phyloP scores from a whole-genome alignment of 225 moss, liverwort and hornwort species.

The Physcomitrellopsis africana region DNA sequence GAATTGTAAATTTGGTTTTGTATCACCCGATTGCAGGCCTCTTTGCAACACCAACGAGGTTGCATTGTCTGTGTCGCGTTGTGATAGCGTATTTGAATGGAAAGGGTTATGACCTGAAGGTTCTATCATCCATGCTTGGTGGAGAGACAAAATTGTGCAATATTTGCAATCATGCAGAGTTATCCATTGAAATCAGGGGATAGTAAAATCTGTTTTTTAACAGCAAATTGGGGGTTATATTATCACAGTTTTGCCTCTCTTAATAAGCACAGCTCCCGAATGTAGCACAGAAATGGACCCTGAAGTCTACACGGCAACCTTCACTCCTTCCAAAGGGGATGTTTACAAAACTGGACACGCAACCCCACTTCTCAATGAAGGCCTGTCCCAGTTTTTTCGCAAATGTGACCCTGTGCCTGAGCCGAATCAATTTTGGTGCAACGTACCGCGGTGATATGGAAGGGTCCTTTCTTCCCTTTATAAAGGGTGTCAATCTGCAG shows the following conservation, averaged over 20 bases:
- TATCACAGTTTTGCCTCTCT: neutral
- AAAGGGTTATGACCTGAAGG: neutral
- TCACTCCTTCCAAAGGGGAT: neutral
- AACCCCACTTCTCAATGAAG: neutral
- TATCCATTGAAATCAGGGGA: neutral
- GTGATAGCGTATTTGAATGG: neutral
- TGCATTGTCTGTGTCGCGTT: neutral
- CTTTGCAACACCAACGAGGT: too few species aligned
- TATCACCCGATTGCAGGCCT: neutral
- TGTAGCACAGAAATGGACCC: neutral
- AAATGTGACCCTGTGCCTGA: neutral
- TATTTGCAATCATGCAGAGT: neutral
- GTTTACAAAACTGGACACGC: neutral
- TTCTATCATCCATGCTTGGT: conserved; percentile 1
- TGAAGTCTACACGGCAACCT: neutral
- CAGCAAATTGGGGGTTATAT: neutral
- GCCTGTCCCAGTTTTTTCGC: conserved; percentile 1
- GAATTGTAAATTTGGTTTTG: neutral
- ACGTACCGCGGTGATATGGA: neutral
- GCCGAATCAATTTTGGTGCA: neutral
- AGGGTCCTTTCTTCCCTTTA: too few species aligned
- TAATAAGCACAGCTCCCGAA: neutral
- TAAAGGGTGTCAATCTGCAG: neutral
- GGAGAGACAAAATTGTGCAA: neutral
- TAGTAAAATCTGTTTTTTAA: conserved; percentile 10